Base-by-base conservation (phyloP, 2,329 filamentous ascomycete genomes). In the Nothopassalora personata region DNA sequence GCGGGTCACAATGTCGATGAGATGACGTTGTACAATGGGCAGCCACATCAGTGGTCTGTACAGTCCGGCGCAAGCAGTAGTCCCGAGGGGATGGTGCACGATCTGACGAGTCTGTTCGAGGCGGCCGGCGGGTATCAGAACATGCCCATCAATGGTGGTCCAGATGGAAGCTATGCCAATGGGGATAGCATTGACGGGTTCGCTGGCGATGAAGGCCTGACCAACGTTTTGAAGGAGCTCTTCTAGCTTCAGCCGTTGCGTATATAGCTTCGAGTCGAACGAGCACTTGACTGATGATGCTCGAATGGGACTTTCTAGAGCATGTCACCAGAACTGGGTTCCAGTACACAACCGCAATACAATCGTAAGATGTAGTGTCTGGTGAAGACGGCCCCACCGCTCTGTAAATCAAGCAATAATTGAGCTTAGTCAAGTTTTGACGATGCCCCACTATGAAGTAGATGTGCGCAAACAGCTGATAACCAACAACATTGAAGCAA, bases 91-190 rank as follows among this genome's bases (percentile, higher is more conserved):
- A 80, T 86, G 68, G 84, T 85, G 55, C 84, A 84, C 61, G 84
- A 87, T 68, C 71, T 87, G 53, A 86, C 83, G 4, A 83, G 79
- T 61, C 68, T 87, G 49, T 87, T 87, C 59, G 85, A 87, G 66
- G 82, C 84, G 39, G 83, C 84, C 4, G 84, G 84, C 0, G 81
- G 79, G 0, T 81, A 79, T 53, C 67, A 69, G 31, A 63, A 55
- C 31, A 60, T 62, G 36, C 60, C 49, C 10, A 34, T 56, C 53
- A 56, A 56, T 39, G 57, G 56, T 7, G 48, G 11, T 15, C 52
- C 53, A 23, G 50, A 55, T 31, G 57, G 58, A 33, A 45, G 52
- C n/a, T 60, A 56, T 31, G 53, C 45, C 19, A 54, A 50, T 77
- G 18, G 73, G 74, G 63, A 63, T 43, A 59, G 57, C 27, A 60